These are phyloP conservation scores for Hsuehochloa calcarea DNA, from an alignment of 176 grass and related monocot genomes.

Conservation along the genomic window DNA sequence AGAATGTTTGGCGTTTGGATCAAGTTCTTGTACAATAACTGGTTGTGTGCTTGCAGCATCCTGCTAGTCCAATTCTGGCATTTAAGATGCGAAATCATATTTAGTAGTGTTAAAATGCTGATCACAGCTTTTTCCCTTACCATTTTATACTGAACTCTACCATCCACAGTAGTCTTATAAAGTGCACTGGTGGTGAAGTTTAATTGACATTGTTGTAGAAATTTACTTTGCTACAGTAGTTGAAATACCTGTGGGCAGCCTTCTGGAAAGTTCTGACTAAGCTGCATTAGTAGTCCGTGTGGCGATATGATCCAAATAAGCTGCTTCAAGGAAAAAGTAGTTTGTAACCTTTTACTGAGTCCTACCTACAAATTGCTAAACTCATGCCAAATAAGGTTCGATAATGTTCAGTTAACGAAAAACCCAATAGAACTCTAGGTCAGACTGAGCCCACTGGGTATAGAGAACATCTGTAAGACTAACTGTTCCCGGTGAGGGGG, in stretches of 20 bases:
- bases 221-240: background rate
- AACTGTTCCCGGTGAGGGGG: background rate
- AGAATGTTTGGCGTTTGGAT: background rate
- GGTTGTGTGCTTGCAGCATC: background rate
- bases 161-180: background rate
- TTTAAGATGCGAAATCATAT: background rate
- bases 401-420: background rate
- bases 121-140: background rate
- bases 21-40: slow-evolving; percentile 14
- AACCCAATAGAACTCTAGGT: background rate
- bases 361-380: background rate
- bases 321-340: background rate
- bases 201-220: background rate
- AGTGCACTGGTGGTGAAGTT: background rate
- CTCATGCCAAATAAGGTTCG: slow-evolving; percentile 4
- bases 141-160: background rate
- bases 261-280: background rate
- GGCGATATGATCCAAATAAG: background rate
- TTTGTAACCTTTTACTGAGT: background rate
- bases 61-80: slow-evolving; percentile 6
- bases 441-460: background rate
- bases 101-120: background rate
- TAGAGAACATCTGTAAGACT: background rate
- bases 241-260: background rate
- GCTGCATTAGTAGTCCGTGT: background rate